A percentile compares a stretch with the other conserved stretches of the same genome.
Conservation (phyloP, 2,329 filamentous ascomycete species). For the Mollisia scopiformis region DNA sequence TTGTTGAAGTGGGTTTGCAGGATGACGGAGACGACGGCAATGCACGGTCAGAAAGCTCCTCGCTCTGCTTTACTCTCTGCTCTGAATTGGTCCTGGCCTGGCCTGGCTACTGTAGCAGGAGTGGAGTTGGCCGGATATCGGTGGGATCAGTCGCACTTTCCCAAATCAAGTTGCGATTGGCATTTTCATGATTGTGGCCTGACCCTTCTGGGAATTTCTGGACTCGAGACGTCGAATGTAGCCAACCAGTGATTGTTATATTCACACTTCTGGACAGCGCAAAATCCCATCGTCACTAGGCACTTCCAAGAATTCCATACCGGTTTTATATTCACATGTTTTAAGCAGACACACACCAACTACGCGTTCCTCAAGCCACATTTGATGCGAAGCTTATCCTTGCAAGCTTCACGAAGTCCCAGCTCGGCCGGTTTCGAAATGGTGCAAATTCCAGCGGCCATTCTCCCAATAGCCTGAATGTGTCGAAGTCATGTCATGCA, state of each 20-base stretch:
- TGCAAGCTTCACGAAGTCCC: neutral
- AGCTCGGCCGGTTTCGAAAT: neutral
- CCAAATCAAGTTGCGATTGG: no score
- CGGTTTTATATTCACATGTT: neutral
- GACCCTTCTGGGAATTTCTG: no score
- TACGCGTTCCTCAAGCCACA: neutral
- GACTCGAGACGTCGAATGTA: no score
- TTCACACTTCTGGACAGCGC: no score
- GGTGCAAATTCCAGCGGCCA: neutral
- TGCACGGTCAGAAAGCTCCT: neutral
- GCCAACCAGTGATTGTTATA: no score
- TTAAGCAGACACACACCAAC: neutral
- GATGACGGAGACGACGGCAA: neutral
- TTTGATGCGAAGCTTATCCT: neutral
- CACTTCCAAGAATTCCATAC: neutral
- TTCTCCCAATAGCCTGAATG: conserved; percentile 19
- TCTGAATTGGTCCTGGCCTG: no score
- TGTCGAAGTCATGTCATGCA: conserved; percentile 15
- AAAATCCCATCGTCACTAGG: no score
- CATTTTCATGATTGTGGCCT: neutral
- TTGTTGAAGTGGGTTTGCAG: neutral
- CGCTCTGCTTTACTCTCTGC: no score
- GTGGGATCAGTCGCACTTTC: no score
- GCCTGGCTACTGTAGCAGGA: no score
- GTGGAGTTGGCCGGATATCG: no score